Evolutionary conservation across 352 stramenopile genomes (phyloP).

Genomic region (Phytophthora citrophthora): DNA sequence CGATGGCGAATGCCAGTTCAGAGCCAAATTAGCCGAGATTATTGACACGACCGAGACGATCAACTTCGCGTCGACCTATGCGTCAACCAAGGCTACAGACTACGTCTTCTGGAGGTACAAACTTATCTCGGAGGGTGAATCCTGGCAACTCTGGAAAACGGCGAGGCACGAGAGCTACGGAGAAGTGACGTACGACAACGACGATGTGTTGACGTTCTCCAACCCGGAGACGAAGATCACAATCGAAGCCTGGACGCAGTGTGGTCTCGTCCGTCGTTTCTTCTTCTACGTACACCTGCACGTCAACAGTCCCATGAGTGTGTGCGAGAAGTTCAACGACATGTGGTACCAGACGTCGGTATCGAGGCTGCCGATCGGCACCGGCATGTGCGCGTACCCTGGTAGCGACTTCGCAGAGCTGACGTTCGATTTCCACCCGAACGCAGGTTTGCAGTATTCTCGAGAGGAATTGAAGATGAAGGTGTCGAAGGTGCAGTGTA

Average conservation of each 20-base stretch:
- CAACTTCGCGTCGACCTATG: slow-evolving; percentile 16
- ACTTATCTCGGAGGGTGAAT: slow-evolving; percentile 36
- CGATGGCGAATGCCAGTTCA: slow-evolving; percentile 41
- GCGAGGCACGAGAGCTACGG: slow-evolving; percentile 12
- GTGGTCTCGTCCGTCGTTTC: slow-evolving; percentile 51
- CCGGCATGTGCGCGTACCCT: slow-evolving; percentile 55
- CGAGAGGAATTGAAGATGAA: slow-evolving; percentile 43
- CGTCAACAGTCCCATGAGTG: slow-evolving; percentile 45
- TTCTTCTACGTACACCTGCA: slow-evolving; percentile 63
- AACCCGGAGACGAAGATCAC: slow-evolving; percentile 52
- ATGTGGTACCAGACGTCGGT: slow-evolving; percentile 75
- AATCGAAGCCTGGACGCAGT: slow-evolving; percentile 69
- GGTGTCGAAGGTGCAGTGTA: slow-evolving; percentile 53
- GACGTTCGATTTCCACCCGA: slow-evolving; percentile 68
- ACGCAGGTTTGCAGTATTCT: slow-evolving; percentile 46
- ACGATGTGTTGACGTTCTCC: slow-evolving; percentile 42
- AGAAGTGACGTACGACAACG: slow-evolving; percentile 19
- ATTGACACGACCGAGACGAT: slow-evolving; percentile 39
- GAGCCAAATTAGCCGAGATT: slow-evolving; percentile 41
- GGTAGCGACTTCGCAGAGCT: slow-evolving; percentile 71
- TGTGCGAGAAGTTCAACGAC: slow-evolving; percentile 61
- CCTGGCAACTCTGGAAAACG: slow-evolving; percentile 58
- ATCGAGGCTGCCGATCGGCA: slow-evolving; percentile 36
- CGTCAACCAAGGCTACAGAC: slow-evolving; percentile 20
- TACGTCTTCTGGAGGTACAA: slow-evolving; percentile 79